phyloP scores from a whole-genome alignment of 352 stramenopile genomes.

The Pythium monospermum region DNA sequence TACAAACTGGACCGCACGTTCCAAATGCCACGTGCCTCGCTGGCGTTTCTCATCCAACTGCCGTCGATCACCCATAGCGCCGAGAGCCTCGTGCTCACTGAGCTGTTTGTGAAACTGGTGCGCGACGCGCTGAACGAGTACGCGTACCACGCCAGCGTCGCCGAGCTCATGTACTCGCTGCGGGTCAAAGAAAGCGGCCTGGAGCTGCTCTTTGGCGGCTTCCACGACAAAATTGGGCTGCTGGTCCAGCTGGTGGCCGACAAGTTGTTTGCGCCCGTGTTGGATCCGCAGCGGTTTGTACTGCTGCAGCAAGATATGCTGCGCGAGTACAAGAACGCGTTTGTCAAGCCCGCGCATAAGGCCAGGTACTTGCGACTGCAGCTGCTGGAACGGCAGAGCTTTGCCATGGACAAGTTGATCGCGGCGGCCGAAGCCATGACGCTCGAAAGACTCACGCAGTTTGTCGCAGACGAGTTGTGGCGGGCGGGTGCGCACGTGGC shows the following conservation, averaged over 20 bases:
- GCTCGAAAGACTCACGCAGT: slow-evolving; percentile 31
- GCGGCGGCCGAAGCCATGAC: slow-evolving; percentile 38
- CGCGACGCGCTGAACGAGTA: slow-evolving; percentile 57
- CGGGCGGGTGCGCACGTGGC: slow-evolving; percentile 36
- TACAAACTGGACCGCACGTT: slow-evolving; percentile 64
- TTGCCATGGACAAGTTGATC: slow-evolving; percentile 46
- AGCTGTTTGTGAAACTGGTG: slow-evolving; percentile 63
- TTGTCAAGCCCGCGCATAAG: slow-evolving; percentile 56
- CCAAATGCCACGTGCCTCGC: slow-evolving; percentile 49
- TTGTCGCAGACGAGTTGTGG: slow-evolving; percentile 46
- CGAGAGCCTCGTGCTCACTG: slow-evolving; percentile 39
- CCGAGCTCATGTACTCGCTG: slow-evolving; percentile 54
- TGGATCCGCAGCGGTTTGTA: slow-evolving; percentile 35
- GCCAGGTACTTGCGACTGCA: slow-evolving; percentile 64
- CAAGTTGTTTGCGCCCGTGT: slow-evolving; percentile 29
- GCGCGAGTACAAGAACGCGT: slow-evolving; percentile 64
- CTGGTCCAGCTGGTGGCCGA: slow-evolving; percentile 44
- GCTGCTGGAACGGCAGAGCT: slow-evolving; percentile 52
- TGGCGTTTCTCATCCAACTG: slow-evolving; percentile 56
- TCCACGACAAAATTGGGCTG: slow-evolving; percentile 55
- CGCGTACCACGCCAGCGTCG: slow-evolving; percentile 53
- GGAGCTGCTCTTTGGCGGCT: slow-evolving; percentile 59
- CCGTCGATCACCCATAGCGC: slow-evolving; percentile 33
- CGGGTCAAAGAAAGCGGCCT: slow-evolving; percentile 57
- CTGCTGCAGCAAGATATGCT: slow-evolving; percentile 45